Percentiles rank a stretch among this genome's conserved stretches.
These are phyloP conservation scores for Tephrocybe sp. DNA, from an alignment of 768 basidiomycete species.

Conservation along the genomic window DNA sequence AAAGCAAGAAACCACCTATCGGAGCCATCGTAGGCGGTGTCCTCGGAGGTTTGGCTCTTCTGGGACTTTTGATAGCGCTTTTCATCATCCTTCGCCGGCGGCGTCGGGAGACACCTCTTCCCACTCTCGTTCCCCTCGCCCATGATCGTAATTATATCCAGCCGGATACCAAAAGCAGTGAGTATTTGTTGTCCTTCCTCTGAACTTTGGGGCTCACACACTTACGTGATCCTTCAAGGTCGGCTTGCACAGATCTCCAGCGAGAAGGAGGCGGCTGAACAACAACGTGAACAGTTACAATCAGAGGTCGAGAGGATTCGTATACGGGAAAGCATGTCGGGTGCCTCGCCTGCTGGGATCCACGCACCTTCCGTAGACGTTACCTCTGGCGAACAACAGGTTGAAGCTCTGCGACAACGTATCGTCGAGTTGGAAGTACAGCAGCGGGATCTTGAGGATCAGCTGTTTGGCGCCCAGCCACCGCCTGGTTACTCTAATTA, in stretches of 20 bases:
- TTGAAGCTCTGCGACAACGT: background rate
- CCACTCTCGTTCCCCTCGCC: background rate
- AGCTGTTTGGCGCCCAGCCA: background rate
- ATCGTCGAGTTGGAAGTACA: slow-evolving; percentile 1
- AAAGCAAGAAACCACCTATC: background rate
- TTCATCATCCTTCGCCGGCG: background rate
- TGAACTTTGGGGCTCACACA: background rate
- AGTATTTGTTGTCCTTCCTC: background rate
- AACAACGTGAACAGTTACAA: background rate
- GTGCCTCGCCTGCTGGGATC: background rate
- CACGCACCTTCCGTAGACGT: no score
- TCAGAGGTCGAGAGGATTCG: background rate
- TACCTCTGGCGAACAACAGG: slow-evolving; percentile 2
- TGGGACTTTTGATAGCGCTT: background rate
- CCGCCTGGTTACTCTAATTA: background rate
- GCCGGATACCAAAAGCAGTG: background rate
- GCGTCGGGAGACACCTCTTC: background rate
- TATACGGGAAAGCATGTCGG: background rate
- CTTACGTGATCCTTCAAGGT: background rate
- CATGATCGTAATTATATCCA: background rate
- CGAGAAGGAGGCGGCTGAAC: background rate
- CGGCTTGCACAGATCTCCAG: background rate
- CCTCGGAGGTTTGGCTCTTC: background rate
- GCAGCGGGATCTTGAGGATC: slow-evolving; percentile 3
- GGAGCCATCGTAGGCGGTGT: slow-evolving; percentile 1